Percentiles rank a stretch among this genome's conserved stretches.
These are phyloP conservation scores for Globisporangium carolinianum DNA, from an alignment of 352 stramenopile species.

Conservation along the genomic window DNA sequence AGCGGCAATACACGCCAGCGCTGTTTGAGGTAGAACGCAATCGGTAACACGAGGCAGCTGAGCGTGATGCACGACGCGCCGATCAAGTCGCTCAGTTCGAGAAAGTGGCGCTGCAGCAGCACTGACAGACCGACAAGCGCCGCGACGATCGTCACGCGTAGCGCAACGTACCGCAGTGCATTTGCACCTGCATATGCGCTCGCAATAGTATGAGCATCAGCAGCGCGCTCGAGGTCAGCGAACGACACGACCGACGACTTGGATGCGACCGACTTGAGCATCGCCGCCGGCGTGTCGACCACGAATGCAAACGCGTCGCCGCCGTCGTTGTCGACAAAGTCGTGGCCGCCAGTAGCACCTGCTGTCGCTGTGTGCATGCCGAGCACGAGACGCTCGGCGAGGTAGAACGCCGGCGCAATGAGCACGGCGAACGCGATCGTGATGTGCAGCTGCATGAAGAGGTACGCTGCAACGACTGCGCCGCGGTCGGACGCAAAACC, in stretches of 20 bases:
- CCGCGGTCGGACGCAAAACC: slow-evolving; percentile 39
- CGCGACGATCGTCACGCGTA: not conserved
- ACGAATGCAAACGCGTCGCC: not conserved
- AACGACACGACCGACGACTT: not conserved
- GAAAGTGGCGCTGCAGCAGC: slow-evolving; percentile 13
- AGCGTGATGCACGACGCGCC: slow-evolving; percentile 14
- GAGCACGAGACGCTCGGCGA: slow-evolving; percentile 40
- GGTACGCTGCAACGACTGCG: slow-evolving; percentile 35
- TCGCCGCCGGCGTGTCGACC: no score
- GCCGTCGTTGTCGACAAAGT: not conserved
- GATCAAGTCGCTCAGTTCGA: slow-evolving; percentile 17
- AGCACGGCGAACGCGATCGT: slow-evolving; percentile 1
- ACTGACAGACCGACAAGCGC: slow-evolving; percentile 10
- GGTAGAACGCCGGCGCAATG: not conserved
- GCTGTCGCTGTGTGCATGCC: slow-evolving; percentile 19
- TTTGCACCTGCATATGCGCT: not conserved
- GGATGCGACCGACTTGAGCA: not conserved
- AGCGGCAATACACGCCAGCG: not conserved
- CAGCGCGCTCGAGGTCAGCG: not conserved
- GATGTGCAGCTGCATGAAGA: slow-evolving; percentile 44
- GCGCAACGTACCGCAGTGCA: slow-evolving; percentile 1
- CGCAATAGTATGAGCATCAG: no score
- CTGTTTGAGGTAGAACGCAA: slow-evolving; percentile 15
- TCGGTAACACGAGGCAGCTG: slow-evolving; percentile 16
- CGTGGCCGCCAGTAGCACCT: not conserved